Evolutionary conservation across 257 asterid genomes (phyloP).

Genomic region (Rubia yunnanensis): DNA sequence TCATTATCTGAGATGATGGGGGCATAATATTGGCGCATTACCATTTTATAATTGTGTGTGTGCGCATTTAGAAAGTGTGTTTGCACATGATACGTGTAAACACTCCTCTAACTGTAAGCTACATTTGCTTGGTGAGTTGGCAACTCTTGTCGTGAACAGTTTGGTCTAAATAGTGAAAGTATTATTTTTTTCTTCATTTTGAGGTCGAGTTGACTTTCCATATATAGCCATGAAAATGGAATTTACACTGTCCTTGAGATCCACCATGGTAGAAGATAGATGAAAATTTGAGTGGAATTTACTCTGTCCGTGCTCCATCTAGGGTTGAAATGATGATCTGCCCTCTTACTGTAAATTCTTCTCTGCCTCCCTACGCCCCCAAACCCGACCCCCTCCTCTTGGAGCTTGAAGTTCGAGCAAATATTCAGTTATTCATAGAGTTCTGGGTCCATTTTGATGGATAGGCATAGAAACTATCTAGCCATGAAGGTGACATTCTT

Average conservation of each 20-base stretch:
- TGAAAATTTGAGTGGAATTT: neutral
- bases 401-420: neutral
- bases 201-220: neutral
- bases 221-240: neutral
- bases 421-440: neutral
- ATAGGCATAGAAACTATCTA: neutral
- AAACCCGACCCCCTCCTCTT: neutral
- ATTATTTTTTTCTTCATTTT: neutral
- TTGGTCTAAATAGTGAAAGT: neutral
- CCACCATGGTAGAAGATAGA: neutral
- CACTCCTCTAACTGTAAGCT: neutral
- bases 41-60: neutral
- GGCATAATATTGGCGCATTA: neutral
- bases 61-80: neutral
- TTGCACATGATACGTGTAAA: neutral
- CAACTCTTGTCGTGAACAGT: neutral
- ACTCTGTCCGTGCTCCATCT: neutral
- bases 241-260: neutral
- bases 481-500: neutral
- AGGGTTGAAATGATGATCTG: neutral
- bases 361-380: no score
- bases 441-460: neutral
- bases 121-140: neutral
- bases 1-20: neutral
- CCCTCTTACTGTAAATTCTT: neutral